Evolutionary conservation across 495 filamentous ascomycete genomes (phyloP), one percentile per base, ranked within the genome.

Genomic region (Geoglossum glabrum): DNA sequence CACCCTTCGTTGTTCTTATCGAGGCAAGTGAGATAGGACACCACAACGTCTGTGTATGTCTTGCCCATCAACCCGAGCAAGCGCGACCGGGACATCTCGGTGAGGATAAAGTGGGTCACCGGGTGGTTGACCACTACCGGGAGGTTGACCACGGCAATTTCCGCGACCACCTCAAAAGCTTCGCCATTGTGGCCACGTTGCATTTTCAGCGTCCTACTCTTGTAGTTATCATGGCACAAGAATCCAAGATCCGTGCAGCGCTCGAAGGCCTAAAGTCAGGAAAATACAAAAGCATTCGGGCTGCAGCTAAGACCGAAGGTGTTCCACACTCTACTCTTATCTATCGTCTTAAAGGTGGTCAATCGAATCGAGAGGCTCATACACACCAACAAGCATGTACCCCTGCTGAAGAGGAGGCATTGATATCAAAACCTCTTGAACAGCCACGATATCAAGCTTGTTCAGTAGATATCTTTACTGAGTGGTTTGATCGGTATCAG

Each of bases 21-120:
- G 34, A 84, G 61, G 55, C 78, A 82, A 8, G 69, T 77, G 27
- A 84, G 60, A 62, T 79, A 84, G 17, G 61, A 69, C n/a, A 73
- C 57, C 3, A 79, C 75, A 17, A 79, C 61, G 0, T 70, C 60
- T 0, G 70, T 64, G 54, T 81, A 83, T 59, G 57, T 69, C 17
- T 64, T 57, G 15, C 80, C 79, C 71, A 82, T 78, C 2, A 60
- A 52, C 0, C 26, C 51, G 11, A 76, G 76, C 7, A 82, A 64
- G n/a, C 60, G n/a, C 0, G 63, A 43, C 21, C 57, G 58, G 0
- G 76, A 72, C 36, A 78, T 59, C 33, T 50, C 23, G 0, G 77
- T 57, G 1, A 81, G 61, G 27, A 61, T 50, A n/a, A n/a, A n/a
- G n/a, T n/a, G n/a, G 7, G 68, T 59, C 58, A n/a, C n/a, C n/a